phyloP scores from a whole-genome alignment of 129 eudicot species.

The Kitagawia praeruptora region DNA sequence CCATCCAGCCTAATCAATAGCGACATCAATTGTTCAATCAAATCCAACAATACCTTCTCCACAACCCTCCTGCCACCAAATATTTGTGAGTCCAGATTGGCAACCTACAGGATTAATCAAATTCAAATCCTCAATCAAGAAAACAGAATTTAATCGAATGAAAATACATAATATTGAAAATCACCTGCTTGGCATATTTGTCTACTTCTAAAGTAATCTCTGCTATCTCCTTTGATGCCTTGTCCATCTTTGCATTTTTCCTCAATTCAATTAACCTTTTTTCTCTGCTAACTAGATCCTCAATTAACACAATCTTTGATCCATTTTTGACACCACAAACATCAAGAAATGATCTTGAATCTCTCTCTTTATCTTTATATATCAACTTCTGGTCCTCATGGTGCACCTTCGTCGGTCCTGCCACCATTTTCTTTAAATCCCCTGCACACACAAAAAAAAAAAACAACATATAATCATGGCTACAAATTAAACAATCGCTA shows the following conservation, averaged over 20 bases:
- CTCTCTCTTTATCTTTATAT: conserved; percentile 70
- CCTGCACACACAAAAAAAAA: conserved; percentile 38
- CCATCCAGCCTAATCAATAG: conserved; percentile 76
- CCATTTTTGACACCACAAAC: conserved; percentile 67
- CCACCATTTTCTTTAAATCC: conserved; percentile 77
- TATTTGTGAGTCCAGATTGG: conserved; percentile 52
- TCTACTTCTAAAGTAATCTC: conserved; percentile 57
- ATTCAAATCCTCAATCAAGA: neutral
- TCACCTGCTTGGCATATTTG: conserved; percentile 64
- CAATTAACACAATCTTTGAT: conserved; percentile 57
- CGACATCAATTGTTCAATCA: conserved; percentile 77
- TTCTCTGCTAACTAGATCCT: conserved; percentile 61
- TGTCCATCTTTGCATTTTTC: conserved; percentile 42
- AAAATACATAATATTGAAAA: neutral
- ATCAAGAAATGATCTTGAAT: conserved; percentile 67
- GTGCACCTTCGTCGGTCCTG: conserved; percentile 56
- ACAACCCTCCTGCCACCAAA: conserved; percentile 64
- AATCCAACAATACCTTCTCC: conserved; percentile 48
- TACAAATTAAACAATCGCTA: neutral
- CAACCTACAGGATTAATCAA: conserved; percentile 35
- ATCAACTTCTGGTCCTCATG: conserved; percentile 72
- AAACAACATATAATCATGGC: neutral
- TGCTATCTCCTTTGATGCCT: conserved; percentile 41
- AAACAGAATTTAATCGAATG: neutral
- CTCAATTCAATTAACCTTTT: conserved; percentile 48